Conservation (phyloP, 2,329 filamentous ascomycete genomes). For the Sporothrix brasiliensis region DNA sequence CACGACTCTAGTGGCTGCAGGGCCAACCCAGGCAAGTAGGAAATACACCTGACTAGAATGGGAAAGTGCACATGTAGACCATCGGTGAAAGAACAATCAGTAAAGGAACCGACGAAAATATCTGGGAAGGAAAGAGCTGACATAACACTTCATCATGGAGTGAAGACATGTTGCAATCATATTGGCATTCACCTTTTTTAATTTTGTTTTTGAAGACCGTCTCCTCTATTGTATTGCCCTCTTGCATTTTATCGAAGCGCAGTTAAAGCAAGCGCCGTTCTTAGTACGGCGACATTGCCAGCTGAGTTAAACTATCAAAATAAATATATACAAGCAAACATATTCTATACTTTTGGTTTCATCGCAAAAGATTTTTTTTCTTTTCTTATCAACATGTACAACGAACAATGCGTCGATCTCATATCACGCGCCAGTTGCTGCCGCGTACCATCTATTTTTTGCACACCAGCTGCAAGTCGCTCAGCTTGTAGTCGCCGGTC, state of each 20-base stretch:
- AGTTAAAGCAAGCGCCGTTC: too few species aligned
- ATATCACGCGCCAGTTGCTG: not conserved
- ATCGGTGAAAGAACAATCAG: not conserved
- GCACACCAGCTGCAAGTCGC: conserved; percentile 34
- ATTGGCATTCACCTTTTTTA: too few species aligned
- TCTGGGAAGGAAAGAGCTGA: not conserved
- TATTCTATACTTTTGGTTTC: not conserved
- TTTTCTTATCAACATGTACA: not conserved
- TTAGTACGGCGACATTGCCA: not conserved
- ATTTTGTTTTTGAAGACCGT: too few species aligned
- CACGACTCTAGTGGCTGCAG: not conserved
- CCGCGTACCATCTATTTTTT: not conserved
- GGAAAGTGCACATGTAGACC: not conserved
- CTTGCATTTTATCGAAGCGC: too few species aligned
- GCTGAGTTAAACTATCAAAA: not conserved
- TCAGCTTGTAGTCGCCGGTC: conserved; percentile 31
- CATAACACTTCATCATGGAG: too few species aligned
- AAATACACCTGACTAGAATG: not conserved
- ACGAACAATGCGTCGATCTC: not conserved
- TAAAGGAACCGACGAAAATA: not conserved
- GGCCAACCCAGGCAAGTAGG: conserved; percentile 1
- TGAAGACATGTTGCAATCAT: too few species aligned
- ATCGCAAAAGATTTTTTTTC: too few species aligned
- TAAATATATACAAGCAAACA: not conserved
- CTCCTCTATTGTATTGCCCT: too few species aligned